phyloP scores from a whole-genome alignment of 148 eudicot species.

The Gaultheria prostrata region DNA sequence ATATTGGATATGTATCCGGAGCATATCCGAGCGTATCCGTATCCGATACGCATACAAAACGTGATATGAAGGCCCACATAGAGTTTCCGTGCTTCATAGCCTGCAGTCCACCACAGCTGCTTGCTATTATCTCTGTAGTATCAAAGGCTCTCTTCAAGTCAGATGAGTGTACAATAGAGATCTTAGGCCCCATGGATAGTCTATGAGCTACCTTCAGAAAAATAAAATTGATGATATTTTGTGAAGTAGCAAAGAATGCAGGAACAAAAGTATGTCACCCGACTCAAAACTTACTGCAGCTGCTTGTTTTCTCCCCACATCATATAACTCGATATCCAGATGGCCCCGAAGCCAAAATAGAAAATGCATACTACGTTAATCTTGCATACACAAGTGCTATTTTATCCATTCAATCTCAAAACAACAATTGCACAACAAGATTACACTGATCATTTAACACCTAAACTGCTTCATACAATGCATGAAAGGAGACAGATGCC shows the following conservation, averaged over 20 bases:
- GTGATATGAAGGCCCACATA: no score
- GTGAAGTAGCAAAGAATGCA: slow-evolving; percentile 15
- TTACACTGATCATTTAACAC: no score
- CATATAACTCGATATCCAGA: slow-evolving; percentile 75
- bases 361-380: not conserved
- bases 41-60: no score
- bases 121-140: slow-evolving; percentile 72
- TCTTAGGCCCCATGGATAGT: slow-evolving; percentile 58
- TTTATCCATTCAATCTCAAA: not conserved
- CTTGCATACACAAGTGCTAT: not conserved
- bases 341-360: slow-evolving; percentile 53
- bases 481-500: no score
- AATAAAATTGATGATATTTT: slow-evolving; percentile 4
- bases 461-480: no score
- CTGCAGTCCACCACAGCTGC: slow-evolving; percentile 32
- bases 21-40: no score
- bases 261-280: not conserved
- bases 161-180: slow-evolving; percentile 73
- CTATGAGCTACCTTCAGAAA: slow-evolving; percentile 62
- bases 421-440: not conserved
- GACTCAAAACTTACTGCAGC: slow-evolving; percentile 48
- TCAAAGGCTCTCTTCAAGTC: slow-evolving; percentile 75
- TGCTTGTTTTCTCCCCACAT: slow-evolving; percentile 80
- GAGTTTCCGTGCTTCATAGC: not conserved
- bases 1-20: no score